phyloP scores from a whole-genome alignment of 108 stramenopile species.

The Pelagomonas calceolata region DNA sequence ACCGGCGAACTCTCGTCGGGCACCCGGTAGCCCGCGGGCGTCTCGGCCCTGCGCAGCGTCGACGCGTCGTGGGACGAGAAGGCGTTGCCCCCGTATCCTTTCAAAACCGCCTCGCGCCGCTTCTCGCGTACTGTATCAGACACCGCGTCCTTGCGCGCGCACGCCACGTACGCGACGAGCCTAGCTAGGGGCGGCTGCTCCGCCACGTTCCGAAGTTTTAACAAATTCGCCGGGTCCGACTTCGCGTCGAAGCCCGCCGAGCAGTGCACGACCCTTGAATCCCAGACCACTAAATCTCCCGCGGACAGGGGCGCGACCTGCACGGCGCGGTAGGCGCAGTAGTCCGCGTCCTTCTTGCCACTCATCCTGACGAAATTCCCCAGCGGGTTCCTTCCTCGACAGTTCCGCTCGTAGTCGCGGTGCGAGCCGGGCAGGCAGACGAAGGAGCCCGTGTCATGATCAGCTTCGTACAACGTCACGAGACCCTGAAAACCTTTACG shows the following conservation, averaged over 20 bases:
- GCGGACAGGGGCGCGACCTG: background rate
- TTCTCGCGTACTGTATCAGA: background rate
- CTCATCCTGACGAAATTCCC: background rate
- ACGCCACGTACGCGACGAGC: background rate
- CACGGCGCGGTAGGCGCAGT: background rate
- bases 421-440: background rate
- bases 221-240: background rate
- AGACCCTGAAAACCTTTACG: background rate
- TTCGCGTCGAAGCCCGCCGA: background rate
- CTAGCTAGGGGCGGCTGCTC: background rate
- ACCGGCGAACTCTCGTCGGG: too few species aligned
- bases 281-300: background rate
- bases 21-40: too few species aligned
- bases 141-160: background rate
- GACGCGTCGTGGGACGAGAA: too few species aligned
- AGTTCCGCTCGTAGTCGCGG: background rate
- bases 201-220: background rate
- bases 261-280: background rate
- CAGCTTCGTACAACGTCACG: background rate
- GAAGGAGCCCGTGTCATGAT: background rate
- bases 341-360: background rate
- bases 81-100: too few species aligned
- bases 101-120: background rate
- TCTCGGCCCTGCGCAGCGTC: too few species aligned
- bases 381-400: background rate